phyloP scores from a whole-genome alignment of 2,329 filamentous ascomycete genomes.

The Alternaria gansuensis region DNA sequence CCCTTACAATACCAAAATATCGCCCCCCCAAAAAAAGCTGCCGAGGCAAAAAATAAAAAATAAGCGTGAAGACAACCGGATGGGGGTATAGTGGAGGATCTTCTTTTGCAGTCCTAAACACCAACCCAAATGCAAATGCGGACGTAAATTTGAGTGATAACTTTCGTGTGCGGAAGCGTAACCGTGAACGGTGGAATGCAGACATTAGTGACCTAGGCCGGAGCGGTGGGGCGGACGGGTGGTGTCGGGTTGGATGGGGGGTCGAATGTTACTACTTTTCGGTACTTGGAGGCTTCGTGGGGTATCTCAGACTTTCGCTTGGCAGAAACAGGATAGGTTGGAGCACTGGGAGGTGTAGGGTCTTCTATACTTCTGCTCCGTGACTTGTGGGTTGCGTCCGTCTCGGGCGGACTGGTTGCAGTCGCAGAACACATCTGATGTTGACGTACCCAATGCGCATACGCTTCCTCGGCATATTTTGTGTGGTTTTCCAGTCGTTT shows the following conservation, averaged over 20 bases:
- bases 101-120: slow-evolving; percentile 30
- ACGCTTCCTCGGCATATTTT: slow-evolving; percentile 31
- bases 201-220: slow-evolving; percentile 16
- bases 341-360: background rate
- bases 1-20: slow-evolving; percentile 4
- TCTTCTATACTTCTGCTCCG: slow-evolving; percentile 13
- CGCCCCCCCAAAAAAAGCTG: background rate
- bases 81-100: slow-evolving; percentile 35
- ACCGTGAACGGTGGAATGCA: slow-evolving; percentile 11
- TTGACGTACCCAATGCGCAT: slow-evolving; percentile 16
- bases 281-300: slow-evolving; percentile 27
- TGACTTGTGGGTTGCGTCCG: slow-evolving; percentile 16
- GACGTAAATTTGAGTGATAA: slow-evolving; percentile 19
- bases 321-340: slow-evolving; percentile 15
- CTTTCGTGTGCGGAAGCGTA: slow-evolving; percentile 13
- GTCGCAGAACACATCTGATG: slow-evolving; percentile 14
- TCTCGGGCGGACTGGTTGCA: slow-evolving; percentile 13
- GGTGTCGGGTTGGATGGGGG: slow-evolving; percentile 19
- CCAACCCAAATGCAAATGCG: slow-evolving; percentile 34
- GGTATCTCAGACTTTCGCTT: slow-evolving; percentile 34
- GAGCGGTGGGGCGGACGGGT: slow-evolving; percentile 26
- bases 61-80: slow-evolving; percentile 16
- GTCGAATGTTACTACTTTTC: slow-evolving; percentile 25
- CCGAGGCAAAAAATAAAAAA: slow-evolving; percentile 1
- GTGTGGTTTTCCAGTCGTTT: slow-evolving; percentile 29